phyloP scores from a whole-genome alignment of 495 filamentous ascomycete genomes.

The Penicillium manginii region DNA sequence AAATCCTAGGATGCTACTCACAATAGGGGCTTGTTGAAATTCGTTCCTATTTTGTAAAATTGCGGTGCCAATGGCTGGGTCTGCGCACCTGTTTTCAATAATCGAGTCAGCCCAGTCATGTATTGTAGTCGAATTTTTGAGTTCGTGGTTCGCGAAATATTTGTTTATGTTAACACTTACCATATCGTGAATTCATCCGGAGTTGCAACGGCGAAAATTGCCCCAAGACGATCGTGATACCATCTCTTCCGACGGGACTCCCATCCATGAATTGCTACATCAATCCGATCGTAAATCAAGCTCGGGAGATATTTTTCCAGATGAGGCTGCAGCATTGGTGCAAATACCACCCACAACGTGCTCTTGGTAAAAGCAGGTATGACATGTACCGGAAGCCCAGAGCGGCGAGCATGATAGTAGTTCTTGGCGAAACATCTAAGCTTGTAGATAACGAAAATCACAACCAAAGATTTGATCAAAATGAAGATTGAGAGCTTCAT shows the following conservation, averaged over 20 bases:
- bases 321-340: constrained; percentile 18
- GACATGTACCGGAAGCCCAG: constrained; percentile 64
- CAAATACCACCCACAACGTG: constrained; percentile 27
- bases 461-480: background rate
- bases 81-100: constrained; percentile 15
- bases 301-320: constrained; percentile 27
- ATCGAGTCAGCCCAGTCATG: background rate
- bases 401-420: constrained; percentile 48
- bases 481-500: background rate
- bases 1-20: constrained; percentile 28
- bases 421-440: background rate
- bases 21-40: constrained; percentile 29
- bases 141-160: background rate
- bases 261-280: constrained; percentile 31
- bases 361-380: constrained; percentile 52
- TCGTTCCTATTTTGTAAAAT: constrained; percentile 36
- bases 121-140: background rate
- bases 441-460: background rate
- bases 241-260: constrained; percentile 27
- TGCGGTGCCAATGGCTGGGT: constrained; percentile 22
- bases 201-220: constrained; percentile 31
- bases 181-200: constrained; percentile 28
- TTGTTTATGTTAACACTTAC: constrained; percentile 8
- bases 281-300: constrained; percentile 21
- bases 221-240: constrained; percentile 22